These are phyloP conservation scores for Micractinium conductrix DNA, from an alignment of 139 green algal genomes.

Conservation along the genomic window DNA sequence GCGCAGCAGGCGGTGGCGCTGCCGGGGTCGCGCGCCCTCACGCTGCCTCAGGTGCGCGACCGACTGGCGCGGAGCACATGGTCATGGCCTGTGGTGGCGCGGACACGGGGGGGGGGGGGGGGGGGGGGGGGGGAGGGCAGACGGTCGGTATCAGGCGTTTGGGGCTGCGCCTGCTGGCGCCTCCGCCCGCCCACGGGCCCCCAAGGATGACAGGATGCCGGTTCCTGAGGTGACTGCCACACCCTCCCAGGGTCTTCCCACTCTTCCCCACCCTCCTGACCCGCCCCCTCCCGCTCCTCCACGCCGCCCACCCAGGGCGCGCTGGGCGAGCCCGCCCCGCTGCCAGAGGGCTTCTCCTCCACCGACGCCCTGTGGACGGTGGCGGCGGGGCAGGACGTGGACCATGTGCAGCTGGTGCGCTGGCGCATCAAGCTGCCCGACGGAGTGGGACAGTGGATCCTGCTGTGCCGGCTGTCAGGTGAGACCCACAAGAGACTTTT, in stretches of 20 bases:
- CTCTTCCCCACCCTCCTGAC: too few relatives aligned
- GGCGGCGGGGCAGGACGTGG: background rate
- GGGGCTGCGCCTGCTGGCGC: too few relatives aligned
- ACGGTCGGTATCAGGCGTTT: too few relatives aligned
- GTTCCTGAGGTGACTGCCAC: too few relatives aligned
- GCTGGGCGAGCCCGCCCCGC: conserved; percentile 37
- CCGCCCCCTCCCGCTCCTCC: too few relatives aligned
- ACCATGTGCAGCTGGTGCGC: conserved; percentile 41
- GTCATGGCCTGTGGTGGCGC: background rate
- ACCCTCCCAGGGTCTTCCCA: too few relatives aligned
- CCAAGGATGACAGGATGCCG: too few relatives aligned
- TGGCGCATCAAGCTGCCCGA: conserved; percentile 53
- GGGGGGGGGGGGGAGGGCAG: too few relatives aligned
- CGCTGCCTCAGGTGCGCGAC: conserved; percentile 22
- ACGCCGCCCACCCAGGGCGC: too few relatives aligned
- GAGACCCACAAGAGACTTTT: too few relatives aligned
- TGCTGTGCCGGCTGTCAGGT: conserved; percentile 58
- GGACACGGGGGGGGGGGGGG: background rate
- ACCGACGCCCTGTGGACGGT: conserved; percentile 17
- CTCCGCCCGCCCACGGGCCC: too few relatives aligned
- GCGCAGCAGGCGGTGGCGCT: conserved; percentile 16
- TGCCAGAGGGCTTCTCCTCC: conserved; percentile 28
- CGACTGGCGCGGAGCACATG: too few relatives aligned
- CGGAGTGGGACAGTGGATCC: conserved; percentile 55
- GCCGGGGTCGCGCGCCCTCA: conserved; percentile 1